Evolutionary conservation across 495 filamentous ascomycete genomes (phyloP).

Genomic region (Aspergillus ostianus): DNA sequence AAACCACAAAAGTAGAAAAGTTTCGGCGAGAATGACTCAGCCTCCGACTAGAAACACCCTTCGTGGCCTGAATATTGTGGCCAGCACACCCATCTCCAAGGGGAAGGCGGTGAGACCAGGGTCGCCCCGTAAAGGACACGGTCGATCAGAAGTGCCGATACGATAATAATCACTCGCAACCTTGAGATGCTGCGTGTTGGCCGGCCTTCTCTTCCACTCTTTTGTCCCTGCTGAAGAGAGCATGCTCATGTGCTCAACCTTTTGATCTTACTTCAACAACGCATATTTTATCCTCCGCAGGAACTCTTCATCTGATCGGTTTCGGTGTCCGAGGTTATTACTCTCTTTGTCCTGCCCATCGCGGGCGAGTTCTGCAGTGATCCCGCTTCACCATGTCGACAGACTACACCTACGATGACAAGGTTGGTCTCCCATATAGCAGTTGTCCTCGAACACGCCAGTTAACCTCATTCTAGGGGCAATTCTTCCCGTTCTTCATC

Average conservation of each 20-base stretch:
- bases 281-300: background rate
- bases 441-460: background rate
- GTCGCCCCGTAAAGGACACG: constrained; percentile 31
- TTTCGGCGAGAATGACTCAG: background rate
- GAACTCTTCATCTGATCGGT: constrained; percentile 4
- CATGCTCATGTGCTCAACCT: constrained; percentile 20
- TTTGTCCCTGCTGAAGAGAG: constrained; percentile 25
- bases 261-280: constrained; percentile 7
- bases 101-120: constrained; percentile 25
- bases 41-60: background rate
- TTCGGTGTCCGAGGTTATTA: constrained; percentile 7
- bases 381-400: constrained; percentile 71
- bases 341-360: constrained; percentile 18
- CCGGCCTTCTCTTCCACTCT: constrained; percentile 21
- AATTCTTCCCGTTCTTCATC: constrained; percentile 99
- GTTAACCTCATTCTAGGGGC: constrained; percentile 54
- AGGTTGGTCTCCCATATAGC: constrained; percentile 48
- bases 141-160: constrained; percentile 28
- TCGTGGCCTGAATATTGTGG: constrained; percentile 5
- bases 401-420: constrained; percentile 97
- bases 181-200: constrained; percentile 16
- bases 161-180: constrained; percentile 17
- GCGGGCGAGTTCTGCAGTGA: constrained; percentile 41
- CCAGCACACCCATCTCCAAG: constrained; percentile 5
- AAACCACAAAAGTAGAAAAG: no score